Conservation (phyloP, 2,329 filamentous ascomycete genomes). For the Colletotrichum falcatum region DNA sequence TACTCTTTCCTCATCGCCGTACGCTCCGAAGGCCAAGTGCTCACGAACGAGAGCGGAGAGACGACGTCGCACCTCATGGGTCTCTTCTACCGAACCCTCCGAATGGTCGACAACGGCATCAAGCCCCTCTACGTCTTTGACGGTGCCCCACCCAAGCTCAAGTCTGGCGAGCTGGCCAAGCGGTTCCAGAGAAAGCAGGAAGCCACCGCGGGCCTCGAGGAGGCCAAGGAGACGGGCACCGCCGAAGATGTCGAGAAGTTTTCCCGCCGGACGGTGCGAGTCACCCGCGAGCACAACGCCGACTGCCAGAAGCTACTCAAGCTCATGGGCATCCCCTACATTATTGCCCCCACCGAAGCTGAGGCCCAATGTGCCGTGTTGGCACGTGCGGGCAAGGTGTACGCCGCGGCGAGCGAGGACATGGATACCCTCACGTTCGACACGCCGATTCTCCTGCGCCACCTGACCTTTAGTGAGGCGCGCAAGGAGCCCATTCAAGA, state of each 20-base stretch:
- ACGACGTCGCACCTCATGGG: constrained; percentile 99
- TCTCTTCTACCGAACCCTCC: constrained; percentile 98
- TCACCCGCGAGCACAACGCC: constrained; percentile 95
- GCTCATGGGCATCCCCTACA: constrained; percentile 96
- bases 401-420: constrained; percentile 95
- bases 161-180: constrained; percentile 96
- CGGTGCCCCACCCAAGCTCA: constrained; percentile 95
- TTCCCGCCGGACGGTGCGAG: constrained; percentile 89
- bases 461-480: constrained; percentile 97
- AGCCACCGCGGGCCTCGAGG: constrained; percentile 88
- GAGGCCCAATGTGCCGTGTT: constrained; percentile 96
- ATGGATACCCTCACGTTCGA: constrained; percentile 99
- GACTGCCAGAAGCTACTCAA: constrained; percentile 93
- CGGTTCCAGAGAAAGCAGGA: constrained; percentile 96
- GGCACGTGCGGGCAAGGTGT: constrained; percentile 92
- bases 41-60: constrained; percentile 94
- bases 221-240: constrained; percentile 96
- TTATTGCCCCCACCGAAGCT: constrained; percentile 95
- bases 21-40: constrained; percentile 94
- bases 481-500: constrained; percentile 98
- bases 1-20: constrained; percentile 99
- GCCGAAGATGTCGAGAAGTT: constrained; percentile 99
- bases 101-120: constrained; percentile 98
- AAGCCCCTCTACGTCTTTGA: constrained; percentile 99
- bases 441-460: constrained; percentile 87